These are phyloP conservation scores for Saccharum hybrid DNA, from an alignment of 202 grass and related monocot species.

Conservation along the genomic window DNA sequence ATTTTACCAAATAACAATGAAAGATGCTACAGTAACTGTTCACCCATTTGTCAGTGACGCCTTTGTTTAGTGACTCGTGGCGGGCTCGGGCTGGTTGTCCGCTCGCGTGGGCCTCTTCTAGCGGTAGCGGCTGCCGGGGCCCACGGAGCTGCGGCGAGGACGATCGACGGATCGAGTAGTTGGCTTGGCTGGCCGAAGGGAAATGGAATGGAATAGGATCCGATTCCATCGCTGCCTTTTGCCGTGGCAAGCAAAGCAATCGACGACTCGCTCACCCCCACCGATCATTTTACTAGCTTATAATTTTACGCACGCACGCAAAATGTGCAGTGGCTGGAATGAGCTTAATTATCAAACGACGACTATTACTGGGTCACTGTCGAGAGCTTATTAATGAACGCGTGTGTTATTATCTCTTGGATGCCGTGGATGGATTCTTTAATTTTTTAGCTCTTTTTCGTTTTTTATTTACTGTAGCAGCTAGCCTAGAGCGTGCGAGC, in stretches of 20 bases:
- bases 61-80: not conserved
- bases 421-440: not conserved
- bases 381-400: no score
- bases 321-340: not conserved
- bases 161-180: not conserved
- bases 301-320: not conserved
- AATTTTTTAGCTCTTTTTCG: not conserved
- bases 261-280: not conserved
- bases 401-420: no score
- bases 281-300: no score
- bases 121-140: not conserved
- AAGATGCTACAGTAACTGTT: no score
- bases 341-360: not conserved
- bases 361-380: no score
- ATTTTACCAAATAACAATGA: no score
- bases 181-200: not conserved
- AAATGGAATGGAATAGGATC: conserved; percentile 18
- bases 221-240: conserved; percentile 17
- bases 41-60: no score
- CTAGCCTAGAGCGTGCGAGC: conserved; percentile 15
- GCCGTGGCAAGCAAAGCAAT: not conserved
- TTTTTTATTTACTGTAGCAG: not conserved
- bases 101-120: conserved; percentile 4
- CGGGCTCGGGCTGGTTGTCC: not conserved
- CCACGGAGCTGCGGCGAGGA: not conserved